Conservation (phyloP, 441 rosid genomes). For the Populus tomentosa region DNA sequence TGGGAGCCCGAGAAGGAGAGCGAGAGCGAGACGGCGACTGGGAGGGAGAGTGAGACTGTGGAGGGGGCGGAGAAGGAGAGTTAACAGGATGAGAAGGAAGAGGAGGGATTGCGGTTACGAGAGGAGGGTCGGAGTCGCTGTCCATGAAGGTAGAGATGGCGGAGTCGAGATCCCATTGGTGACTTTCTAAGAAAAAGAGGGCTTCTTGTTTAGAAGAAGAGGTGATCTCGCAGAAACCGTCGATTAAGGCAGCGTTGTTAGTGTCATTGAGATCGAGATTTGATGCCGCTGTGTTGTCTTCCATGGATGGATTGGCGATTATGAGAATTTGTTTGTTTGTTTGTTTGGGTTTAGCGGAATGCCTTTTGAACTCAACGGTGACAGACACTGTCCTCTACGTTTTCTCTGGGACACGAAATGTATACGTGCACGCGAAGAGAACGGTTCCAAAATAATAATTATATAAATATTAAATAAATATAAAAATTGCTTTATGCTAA, state of each 20-base stretch:
- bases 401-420: too few relatives aligned
- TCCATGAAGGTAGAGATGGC: slow-evolving; percentile 90
- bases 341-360: not conserved
- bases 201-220: slow-evolving; percentile 78
- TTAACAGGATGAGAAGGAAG: slow-evolving; percentile 19
- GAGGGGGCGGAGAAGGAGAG: slow-evolving; percentile 22
- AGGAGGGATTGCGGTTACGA: slow-evolving; percentile 18
- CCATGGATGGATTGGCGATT: not conserved
- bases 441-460: not conserved
- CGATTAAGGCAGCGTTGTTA: slow-evolving; percentile 36
- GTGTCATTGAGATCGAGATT: not conserved
- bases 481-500: too few relatives aligned
- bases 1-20: slow-evolving; percentile 50
- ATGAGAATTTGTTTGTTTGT: not conserved
- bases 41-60: slow-evolving; percentile 36
- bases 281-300: not conserved
- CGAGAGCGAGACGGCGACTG: slow-evolving; percentile 51
- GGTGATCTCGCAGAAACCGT: slow-evolving; percentile 78
- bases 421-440: not conserved
- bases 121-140: slow-evolving; percentile 24
- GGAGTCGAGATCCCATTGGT: slow-evolving; percentile 81
- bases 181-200: slow-evolving; percentile 72
- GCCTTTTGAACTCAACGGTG: not conserved
- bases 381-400: too few relatives aligned
- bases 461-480: too few relatives aligned